These are phyloP conservation scores for Pythium myriotylum DNA, from an alignment of 352 stramenopile species.

Conservation along the genomic window DNA sequence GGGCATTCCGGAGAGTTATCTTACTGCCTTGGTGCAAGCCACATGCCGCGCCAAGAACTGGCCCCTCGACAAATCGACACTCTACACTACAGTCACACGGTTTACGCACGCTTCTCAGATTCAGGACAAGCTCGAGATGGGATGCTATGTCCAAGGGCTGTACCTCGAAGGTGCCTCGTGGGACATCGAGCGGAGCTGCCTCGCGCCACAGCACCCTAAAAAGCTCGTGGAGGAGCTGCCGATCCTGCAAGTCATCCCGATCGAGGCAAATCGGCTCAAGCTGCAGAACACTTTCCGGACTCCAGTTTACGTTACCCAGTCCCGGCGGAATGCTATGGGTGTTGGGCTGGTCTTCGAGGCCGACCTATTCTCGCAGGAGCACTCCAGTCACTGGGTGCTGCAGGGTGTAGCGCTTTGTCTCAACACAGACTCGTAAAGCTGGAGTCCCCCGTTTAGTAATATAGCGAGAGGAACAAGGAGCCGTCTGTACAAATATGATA, in stretches of 20 bases:
- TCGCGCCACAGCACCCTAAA: slow-evolving; percentile 91
- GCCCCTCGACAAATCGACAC: slow-evolving; percentile 94
- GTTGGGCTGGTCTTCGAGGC: slow-evolving; percentile 95
- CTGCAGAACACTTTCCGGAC: slow-evolving; percentile 95
- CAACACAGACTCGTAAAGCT: slow-evolving; percentile 89
- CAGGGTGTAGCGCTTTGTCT: slow-evolving; percentile 93
- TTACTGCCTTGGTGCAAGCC: slow-evolving; percentile 95
- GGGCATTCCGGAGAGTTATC: slow-evolving; percentile 95
- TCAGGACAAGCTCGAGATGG: slow-evolving; percentile 65
- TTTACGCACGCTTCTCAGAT: slow-evolving; percentile 77
- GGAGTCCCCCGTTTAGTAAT: neutral
- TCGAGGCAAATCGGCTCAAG: slow-evolving; percentile 95
- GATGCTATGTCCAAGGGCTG: slow-evolving; percentile 92
- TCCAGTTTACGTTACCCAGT: slow-evolving; percentile 96
- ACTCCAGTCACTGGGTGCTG: slow-evolving; percentile 93
- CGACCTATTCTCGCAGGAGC: slow-evolving; percentile 90
- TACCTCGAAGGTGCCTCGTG: slow-evolving; percentile 95
- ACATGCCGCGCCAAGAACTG: slow-evolving; percentile 94
- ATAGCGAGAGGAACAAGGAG: neutral
- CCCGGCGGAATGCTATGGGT: slow-evolving; percentile 94
- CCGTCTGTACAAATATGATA: neutral
- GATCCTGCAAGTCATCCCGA: slow-evolving; percentile 95
- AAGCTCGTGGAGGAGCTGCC: slow-evolving; percentile 94
- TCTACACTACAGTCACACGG: slow-evolving; percentile 93
- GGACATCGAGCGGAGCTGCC: slow-evolving; percentile 76